A percentile compares a stretch with the other conserved stretches of the same genome.
These are phyloP conservation scores for Jimgerdemannia flammicorona DNA, from an alignment of 192 early-diverging fungal species.

Conservation along the genomic window DNA sequence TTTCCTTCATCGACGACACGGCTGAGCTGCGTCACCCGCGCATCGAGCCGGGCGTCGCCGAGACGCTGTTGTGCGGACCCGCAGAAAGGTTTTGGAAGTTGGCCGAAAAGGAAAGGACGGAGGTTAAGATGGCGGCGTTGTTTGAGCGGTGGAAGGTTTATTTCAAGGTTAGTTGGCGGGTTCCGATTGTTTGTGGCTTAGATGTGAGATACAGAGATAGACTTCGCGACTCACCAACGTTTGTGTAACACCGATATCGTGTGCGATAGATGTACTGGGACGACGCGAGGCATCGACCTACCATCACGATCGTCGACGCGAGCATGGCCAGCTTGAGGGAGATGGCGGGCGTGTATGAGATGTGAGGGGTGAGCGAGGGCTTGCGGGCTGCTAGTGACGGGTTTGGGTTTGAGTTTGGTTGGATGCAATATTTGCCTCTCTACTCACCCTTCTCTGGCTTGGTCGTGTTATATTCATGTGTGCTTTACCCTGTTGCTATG, in stretches of 20 bases:
- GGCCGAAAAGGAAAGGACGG: not conserved
- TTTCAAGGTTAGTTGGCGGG: not conserved
- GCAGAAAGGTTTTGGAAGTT: not conserved
- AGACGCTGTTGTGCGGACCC: not conserved
- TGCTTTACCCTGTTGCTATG: too few relatives aligned
- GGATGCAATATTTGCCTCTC: too few relatives aligned
- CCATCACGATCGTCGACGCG: not conserved
- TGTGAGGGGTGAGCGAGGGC: not conserved
- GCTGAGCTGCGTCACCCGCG: not conserved
- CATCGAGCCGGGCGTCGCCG: not conserved
- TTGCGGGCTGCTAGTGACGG: too few relatives aligned
- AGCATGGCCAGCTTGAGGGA: not conserved
- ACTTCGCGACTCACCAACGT: too few relatives aligned
- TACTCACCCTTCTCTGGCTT: too few relatives aligned
- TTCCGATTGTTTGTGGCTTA: not conserved
- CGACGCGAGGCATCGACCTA: not conserved
- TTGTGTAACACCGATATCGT: not conserved
- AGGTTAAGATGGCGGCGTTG: not conserved
- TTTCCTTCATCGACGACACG: not conserved
- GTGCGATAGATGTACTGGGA: slow-evolving; percentile 1
- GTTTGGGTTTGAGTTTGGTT: too few relatives aligned
- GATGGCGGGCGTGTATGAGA: not conserved
- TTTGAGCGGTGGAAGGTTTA: not conserved
- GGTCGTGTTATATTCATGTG: too few relatives aligned
- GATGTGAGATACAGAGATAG: not conserved